Evolutionary conservation across 2,329 filamentous ascomycete species (phyloP).

Genomic region (Dothideomycetidae sp.): DNA sequence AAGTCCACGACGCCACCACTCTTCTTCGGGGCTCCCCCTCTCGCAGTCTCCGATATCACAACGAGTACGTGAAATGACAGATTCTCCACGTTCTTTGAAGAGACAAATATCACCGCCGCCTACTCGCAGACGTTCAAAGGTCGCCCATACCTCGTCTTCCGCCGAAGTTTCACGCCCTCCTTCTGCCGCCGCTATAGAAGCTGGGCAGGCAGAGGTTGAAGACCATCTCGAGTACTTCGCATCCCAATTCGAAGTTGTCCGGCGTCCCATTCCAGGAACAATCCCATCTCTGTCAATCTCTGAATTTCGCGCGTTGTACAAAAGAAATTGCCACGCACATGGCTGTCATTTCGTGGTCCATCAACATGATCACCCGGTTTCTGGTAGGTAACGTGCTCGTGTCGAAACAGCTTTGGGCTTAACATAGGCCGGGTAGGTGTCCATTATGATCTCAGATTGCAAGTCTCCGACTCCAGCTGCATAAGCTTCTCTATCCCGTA

Average conservation of each 20-base stretch:
- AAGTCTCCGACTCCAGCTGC: constrained; percentile 53
- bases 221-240: constrained; percentile 38
- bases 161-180: constrained; percentile 7
- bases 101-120: constrained; percentile 19
- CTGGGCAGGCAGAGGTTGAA: constrained; percentile 33
- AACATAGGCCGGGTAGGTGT: constrained; percentile 17
- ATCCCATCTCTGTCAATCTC: constrained; percentile 27
- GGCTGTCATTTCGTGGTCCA: constrained; percentile 50
- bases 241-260: constrained; percentile 25
- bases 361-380: constrained; percentile 58
- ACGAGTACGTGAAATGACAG: background rate
- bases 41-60: background rate
- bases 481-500: constrained; percentile 40
- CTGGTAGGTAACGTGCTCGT: constrained; percentile 30
- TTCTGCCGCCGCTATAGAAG: constrained; percentile 35
- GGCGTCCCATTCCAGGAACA: constrained; percentile 13
- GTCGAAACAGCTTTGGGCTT: background rate
- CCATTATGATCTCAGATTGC: constrained; percentile 49
- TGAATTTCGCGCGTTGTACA: constrained; percentile 33
- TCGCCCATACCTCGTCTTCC: background rate
- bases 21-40: no score
- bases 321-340: constrained; percentile 30
- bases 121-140: constrained; percentile 13
- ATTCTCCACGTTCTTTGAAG: constrained; percentile 6
- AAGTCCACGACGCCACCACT: no score